Evolutionary conservation across 371 early-diverging fungal genomes (phyloP), one percentile per base, ranked within the genome.

Genomic region (Mortierella polycephala): DNA sequence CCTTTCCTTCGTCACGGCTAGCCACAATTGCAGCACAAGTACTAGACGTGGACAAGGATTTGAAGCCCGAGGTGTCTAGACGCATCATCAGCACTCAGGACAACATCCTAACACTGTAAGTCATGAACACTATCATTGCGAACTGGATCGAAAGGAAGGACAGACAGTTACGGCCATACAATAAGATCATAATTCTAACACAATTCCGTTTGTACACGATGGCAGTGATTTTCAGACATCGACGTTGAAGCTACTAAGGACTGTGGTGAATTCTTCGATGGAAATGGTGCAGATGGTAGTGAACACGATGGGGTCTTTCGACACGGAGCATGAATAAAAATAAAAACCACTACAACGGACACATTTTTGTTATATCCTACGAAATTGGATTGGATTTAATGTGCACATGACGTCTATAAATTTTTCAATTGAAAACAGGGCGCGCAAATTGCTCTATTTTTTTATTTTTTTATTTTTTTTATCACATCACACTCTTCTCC

Each of bases 241-340:
- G 49, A 77, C 72, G 41, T 55, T 77, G 46, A 77, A 77, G 50
- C 49, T 77, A 37, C 46, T 77, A 46, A 62, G 77, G 50, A 77
- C 77, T 10, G 72, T 77, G 5, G 72, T 77, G 49, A 77, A 77
- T 55, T 77, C 77, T 39, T 67, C 71, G n/a, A 23, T 77, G 69
- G 77, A 77, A 46, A 77, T 77, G 77, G 69, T 68, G 1, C 77
- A 71, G 45, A 68, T 77, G 72, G 77, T 77, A n/a, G 72, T 77
- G 46, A 68, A 62, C 46, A 77, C 77, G 1, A 77, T 77, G 77
- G 77, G 60, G 10, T 57, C 72, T 0, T 77, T 77, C 42, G 77
- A 77, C 21, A 60, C 71, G 7, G 71, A 62, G 39, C 53, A 59
- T 30, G 30, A 30, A 30, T 30, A 49, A 40, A 65, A 16, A 39